Conservation (phyloP, 2,329 filamentous ascomycete species). For the Endoconidiophora laricicola region DNA sequence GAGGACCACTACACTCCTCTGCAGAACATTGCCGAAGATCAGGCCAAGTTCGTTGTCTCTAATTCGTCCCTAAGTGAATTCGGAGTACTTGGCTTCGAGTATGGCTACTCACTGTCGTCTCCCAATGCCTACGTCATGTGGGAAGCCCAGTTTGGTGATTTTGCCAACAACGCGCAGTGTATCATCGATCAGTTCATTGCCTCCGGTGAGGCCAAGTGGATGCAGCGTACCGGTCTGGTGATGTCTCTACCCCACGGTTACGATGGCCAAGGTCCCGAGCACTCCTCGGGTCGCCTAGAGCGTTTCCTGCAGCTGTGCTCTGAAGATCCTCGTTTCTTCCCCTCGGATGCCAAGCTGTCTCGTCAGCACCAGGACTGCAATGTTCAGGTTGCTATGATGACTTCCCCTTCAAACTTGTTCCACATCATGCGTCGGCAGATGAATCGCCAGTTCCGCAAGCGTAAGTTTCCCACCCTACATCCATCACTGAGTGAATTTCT, state of each 20-base stretch:
- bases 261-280: constrained; percentile 94
- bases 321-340: constrained; percentile 90
- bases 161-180: constrained; percentile 97
- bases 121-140: constrained; percentile 97
- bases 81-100: constrained; percentile 82
- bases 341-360: constrained; percentile 70
- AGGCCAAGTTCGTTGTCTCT: constrained; percentile 89
- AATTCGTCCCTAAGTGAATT: constrained; percentile 74
- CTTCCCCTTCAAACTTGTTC: constrained; percentile 90
- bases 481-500: background rate
- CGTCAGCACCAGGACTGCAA: constrained; percentile 99
- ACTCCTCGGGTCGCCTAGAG: constrained; percentile 94
- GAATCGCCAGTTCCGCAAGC: constrained; percentile 98
- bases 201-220: constrained; percentile 95
- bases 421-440: constrained; percentile 93
- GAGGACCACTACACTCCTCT: constrained; percentile 88
- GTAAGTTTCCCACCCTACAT: constrained; percentile 36
- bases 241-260: constrained; percentile 96
- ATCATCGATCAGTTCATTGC: constrained; percentile 99
- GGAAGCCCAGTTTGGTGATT: constrained; percentile 99
- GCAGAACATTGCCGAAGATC: constrained; percentile 74
- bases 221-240: constrained; percentile 91
- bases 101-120: constrained; percentile 92
- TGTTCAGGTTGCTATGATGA: constrained; percentile 97
- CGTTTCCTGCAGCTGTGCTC: constrained; percentile 95